Conservation (phyloP, 345 rosid species). For the Pistacia atlantica region DNA sequence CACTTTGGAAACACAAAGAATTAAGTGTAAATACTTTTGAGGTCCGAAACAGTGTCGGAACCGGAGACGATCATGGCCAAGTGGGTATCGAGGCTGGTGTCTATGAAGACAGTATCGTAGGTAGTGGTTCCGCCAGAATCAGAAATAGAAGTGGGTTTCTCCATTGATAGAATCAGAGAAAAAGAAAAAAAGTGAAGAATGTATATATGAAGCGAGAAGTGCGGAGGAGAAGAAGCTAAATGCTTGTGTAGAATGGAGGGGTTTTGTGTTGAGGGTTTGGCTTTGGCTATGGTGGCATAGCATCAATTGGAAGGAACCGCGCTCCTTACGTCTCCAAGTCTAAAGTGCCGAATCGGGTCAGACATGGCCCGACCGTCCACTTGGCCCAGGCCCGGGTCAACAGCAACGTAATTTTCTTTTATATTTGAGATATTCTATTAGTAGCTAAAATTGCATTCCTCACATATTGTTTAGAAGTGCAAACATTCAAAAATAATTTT, state of each 20-base stretch:
- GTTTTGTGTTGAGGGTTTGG: neutral
- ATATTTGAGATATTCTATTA: too few relatives aligned
- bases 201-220: neutral
- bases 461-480: too few relatives aligned
- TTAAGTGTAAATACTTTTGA: slow-evolving; percentile 40
- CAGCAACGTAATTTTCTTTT: neutral
- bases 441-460: too few relatives aligned
- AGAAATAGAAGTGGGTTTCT: slow-evolving; percentile 19
- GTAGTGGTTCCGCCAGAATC: slow-evolving; percentile 18
- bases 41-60: slow-evolving; percentile 60
- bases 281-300: neutral
- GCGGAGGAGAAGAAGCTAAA: neutral
- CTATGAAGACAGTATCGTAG: slow-evolving; percentile 44
- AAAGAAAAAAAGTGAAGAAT: neutral
- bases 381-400: neutral
- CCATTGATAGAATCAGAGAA: slow-evolving; percentile 20
- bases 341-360: neutral
- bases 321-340: neutral
- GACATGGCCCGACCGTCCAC: neutral
- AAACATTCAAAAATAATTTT: too few relatives aligned
- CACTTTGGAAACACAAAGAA: neutral
- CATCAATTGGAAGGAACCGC: neutral
- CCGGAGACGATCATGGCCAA: slow-evolving; percentile 43
- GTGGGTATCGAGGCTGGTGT: slow-evolving; percentile 65
- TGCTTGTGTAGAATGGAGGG: neutral